Conservation (phyloP, 495 filamentous ascomycete species). For the Tirmania nivea region DNA sequence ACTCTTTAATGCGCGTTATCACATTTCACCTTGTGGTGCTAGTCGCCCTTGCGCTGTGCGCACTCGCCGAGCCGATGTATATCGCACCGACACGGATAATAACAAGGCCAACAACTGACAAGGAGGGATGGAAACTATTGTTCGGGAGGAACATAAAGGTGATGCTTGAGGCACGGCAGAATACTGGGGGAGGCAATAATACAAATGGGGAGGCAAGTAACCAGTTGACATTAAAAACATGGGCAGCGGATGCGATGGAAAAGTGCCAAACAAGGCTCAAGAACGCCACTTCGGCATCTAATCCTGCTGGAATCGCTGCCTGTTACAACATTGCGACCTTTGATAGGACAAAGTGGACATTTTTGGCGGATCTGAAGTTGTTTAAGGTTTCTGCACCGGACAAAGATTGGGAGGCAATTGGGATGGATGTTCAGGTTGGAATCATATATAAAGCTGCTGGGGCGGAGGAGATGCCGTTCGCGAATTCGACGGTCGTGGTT, state of each 20-base stretch:
- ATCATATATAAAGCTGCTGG: conserved; percentile 38
- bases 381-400: conserved; percentile 37
- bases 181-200: conserved; percentile 14
- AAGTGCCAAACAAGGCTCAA: conserved; percentile 10
- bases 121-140: conserved; percentile 7
- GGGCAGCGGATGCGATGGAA: conserved; percentile 17
- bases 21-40: conserved; percentile 10
- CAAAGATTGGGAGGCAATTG: conserved; percentile 35
- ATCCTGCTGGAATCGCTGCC: conserved; percentile 49
- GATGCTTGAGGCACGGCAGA: conserved; percentile 8
- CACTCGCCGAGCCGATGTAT: conserved; percentile 2
- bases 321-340: conserved; percentile 54
- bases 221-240: conserved; percentile 13
- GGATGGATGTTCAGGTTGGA: conserved; percentile 33
- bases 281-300: conserved; percentile 24
- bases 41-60: conserved; percentile 12
- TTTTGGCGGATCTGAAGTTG: conserved; percentile 48
- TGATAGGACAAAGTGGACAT: conserved; percentile 39
- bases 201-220: conserved; percentile 4
- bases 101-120: conserved; percentile 2
- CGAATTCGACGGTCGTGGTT: conserved; percentile 9
- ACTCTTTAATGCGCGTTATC: conserved; percentile 7
- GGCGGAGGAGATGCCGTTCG: conserved; percentile 23
- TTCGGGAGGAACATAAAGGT: conserved; percentile 9
- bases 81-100: background rate